phyloP scores from a whole-genome alignment of 2,329 filamentous ascomycete species.

The Apiospora koreana region DNA sequence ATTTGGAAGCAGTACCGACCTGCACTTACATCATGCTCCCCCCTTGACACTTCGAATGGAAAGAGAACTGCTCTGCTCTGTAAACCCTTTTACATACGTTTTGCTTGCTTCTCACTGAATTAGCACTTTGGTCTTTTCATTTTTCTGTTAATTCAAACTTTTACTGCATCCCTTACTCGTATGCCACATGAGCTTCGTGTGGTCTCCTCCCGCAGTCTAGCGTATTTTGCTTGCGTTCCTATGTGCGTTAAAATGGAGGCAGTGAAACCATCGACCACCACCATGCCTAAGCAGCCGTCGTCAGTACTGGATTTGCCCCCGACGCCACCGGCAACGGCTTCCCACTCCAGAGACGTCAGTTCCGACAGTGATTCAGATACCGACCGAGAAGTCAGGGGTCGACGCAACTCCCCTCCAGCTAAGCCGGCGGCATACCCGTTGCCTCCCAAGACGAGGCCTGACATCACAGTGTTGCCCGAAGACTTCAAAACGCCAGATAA shows the following conservation, averaged over 20 bases:
- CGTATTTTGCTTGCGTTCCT: not conserved
- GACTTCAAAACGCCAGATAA: slow-evolving; percentile 82
- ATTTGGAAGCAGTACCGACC: not conserved
- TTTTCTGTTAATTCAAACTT: not conserved
- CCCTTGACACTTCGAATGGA: not conserved
- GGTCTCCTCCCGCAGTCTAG: not conserved
- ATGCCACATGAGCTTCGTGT: not conserved
- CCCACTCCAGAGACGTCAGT: slow-evolving; percentile 10
- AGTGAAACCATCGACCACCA: not conserved
- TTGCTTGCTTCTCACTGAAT: not conserved
- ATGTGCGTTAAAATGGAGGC: slow-evolving; percentile 1
- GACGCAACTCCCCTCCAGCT: slow-evolving; percentile 20
- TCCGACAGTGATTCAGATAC: slow-evolving; percentile 7
- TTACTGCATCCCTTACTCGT: not conserved
- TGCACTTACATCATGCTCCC: not conserved
- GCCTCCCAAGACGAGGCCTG: slow-evolving; percentile 61
- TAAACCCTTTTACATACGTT: not conserved
- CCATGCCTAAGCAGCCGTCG: not conserved
- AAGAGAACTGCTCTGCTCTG: not conserved
- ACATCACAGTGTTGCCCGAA: slow-evolving; percentile 66
- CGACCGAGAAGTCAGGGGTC: not conserved
- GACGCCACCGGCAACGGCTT: slow-evolving; percentile 8
- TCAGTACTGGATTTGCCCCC: not conserved
- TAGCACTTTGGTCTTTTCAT: not conserved
- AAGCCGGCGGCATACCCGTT: slow-evolving; percentile 55